Conservation (phyloP, 805 yeast species). For the Lipomyces sp. region DNA sequence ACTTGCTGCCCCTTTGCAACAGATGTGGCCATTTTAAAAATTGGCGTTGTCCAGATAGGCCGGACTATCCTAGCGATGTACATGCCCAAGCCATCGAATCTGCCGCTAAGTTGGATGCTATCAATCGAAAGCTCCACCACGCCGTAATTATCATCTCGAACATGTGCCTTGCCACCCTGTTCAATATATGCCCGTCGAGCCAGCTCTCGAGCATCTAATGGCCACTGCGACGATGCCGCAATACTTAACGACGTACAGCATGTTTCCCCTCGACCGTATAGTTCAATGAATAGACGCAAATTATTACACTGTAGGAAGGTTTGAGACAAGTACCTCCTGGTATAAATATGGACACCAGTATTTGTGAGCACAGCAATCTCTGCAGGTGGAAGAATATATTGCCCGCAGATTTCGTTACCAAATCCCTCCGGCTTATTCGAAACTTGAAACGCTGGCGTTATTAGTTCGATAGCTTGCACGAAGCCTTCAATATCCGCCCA, state of each 20-base stretch:
- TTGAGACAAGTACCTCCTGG: constrained; percentile 79
- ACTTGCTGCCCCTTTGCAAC: constrained; percentile 8
- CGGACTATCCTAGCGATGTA: constrained; percentile 78
- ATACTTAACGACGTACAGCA: constrained; percentile 86
- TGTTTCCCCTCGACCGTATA: constrained; percentile 86
- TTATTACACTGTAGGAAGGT: constrained; percentile 70
- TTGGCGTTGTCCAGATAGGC: constrained; percentile 75
- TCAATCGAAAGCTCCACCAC: constrained; percentile 34
- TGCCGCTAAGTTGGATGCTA: constrained; percentile 79
- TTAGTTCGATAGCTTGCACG: constrained; percentile 73
- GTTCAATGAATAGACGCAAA: constrained; percentile 68
- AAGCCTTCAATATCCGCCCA: constrained; percentile 63
- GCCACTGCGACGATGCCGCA: constrained; percentile 56
- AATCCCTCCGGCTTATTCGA: constrained; percentile 78
- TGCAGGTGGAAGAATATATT: constrained; percentile 66
- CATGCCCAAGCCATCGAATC: constrained; percentile 86
- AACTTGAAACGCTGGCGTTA: constrained; percentile 73
- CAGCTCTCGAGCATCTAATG: constrained; percentile 48
- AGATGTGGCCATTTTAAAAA: constrained; percentile 52
- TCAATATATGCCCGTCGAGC: constrained; percentile 46
- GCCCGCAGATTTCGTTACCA: constrained; percentile 85
- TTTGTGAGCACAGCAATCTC: constrained; percentile 83
- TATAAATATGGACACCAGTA: constrained; percentile 74
- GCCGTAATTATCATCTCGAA: constrained; percentile 40
- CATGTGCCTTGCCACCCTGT: constrained; percentile 46